A percentile compares a stretch with the other conserved stretches of the same genome.
Evolutionary conservation across 805 yeast species (phyloP).

Genomic region (Yarrowia keelungensis): DNA sequence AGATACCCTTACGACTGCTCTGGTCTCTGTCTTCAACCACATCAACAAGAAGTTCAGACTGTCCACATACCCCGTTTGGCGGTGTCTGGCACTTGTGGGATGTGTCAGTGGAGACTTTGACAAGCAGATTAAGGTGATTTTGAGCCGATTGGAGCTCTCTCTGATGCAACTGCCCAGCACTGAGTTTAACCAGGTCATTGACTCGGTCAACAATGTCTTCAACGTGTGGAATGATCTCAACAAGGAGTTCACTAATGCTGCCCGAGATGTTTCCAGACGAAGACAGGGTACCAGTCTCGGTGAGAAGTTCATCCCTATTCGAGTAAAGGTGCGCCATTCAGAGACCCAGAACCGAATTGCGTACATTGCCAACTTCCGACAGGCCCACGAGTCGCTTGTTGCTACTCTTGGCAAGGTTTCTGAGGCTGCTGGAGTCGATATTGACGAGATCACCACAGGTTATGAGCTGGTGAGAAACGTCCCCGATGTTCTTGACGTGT

Average conservation of each 20-base stretch:
- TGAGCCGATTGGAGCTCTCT: constrained; percentile 48
- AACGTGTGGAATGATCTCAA: constrained; percentile 64
- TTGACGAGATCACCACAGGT: constrained; percentile 42
- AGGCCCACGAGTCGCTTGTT: constrained; percentile 60
- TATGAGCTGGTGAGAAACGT: constrained; percentile 50
- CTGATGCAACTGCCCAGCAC: constrained; percentile 56
- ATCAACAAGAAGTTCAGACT: constrained; percentile 64
- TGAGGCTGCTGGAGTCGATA: constrained; percentile 22
- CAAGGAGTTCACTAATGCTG: constrained; percentile 67
- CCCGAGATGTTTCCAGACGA: constrained; percentile 78
- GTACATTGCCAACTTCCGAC: constrained; percentile 57
- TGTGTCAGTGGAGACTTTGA: constrained; percentile 66
- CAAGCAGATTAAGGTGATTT: constrained; percentile 53
- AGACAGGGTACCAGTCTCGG: constrained; percentile 52
- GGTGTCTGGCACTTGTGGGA: constrained; percentile 72
- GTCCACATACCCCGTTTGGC: constrained; percentile 65
- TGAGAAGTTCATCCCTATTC: constrained; percentile 71
- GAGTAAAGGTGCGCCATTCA: constrained; percentile 58
- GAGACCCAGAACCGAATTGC: constrained; percentile 55
- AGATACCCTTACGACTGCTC: constrained; percentile 55
- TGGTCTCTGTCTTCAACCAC: constrained; percentile 62
- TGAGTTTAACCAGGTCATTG: constrained; percentile 52
- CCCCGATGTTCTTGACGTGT: constrained; percentile 52
- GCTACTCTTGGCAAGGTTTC: constrained; percentile 49
- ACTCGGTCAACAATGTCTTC: constrained; percentile 51